Evolutionary conservation across 1,284 basidiomycete species (phyloP).

Genomic region (Meira miltonrushii): DNA sequence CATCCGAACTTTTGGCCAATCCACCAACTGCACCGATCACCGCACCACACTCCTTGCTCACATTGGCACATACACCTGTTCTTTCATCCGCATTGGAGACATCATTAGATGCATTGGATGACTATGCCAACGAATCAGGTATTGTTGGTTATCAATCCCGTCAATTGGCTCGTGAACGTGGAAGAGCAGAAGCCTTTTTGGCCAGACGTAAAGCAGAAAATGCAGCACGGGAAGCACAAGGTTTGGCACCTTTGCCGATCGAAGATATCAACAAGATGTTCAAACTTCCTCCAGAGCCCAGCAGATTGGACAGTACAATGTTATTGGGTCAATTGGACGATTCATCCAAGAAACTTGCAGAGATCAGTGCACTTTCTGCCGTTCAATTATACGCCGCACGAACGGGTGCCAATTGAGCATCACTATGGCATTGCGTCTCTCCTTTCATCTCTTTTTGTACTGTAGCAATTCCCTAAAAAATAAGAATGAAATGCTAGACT

Average conservation of each 20-base stretch:
- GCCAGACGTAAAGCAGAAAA: conserved; percentile 72
- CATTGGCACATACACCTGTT: conserved; percentile 49
- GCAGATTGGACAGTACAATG: conserved; percentile 76
- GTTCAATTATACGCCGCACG: conserved; percentile 47
- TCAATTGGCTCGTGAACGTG: conserved; percentile 83
- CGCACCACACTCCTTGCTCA: conserved; percentile 42
- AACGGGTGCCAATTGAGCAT: conserved; percentile 28
- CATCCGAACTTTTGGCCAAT: conserved; percentile 29
- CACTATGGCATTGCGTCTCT: not conserved
- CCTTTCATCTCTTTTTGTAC: not conserved
- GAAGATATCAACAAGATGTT: conserved; percentile 56
- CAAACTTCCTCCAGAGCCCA: conserved; percentile 77
- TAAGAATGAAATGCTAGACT: no score
- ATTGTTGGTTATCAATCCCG: conserved; percentile 87
- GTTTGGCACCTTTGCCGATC: conserved; percentile 69
- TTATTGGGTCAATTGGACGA: conserved; percentile 53
- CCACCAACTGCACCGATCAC: conserved; percentile 40
- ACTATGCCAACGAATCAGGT: conserved; percentile 54
- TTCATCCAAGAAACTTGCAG: conserved; percentile 50
- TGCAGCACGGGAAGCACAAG: conserved; percentile 71
- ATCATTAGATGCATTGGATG: conserved; percentile 48
- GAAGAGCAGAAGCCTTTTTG: conserved; percentile 67
- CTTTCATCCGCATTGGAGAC: conserved; percentile 48
- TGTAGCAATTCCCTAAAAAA: not conserved
- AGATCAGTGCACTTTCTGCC: conserved; percentile 57